A percentile compares a stretch with the other conserved stretches of the same genome.
phyloP scores from a whole-genome alignment of 2,329 filamentous ascomycete species.

The Phyllosticta paracitricarpa region DNA sequence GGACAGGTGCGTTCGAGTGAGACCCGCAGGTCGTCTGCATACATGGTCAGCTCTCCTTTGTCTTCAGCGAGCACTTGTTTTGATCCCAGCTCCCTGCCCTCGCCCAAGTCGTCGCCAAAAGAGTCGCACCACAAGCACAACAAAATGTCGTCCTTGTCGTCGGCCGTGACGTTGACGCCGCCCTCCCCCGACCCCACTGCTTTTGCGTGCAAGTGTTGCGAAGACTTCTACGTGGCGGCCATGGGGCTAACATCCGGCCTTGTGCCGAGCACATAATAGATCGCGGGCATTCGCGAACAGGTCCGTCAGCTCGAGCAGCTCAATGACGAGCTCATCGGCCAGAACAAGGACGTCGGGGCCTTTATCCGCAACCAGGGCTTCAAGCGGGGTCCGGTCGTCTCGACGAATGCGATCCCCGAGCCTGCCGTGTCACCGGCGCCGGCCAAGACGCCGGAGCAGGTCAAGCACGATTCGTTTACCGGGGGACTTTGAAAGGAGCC shows the following conservation, averaged over 20 bases:
- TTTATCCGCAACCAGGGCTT: slow-evolving; percentile 2
- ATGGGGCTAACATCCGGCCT: slow-evolving; percentile 1
- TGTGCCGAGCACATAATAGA: slow-evolving; percentile 1
- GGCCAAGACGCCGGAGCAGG: background rate
- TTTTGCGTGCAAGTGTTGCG: background rate
- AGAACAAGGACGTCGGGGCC: slow-evolving; percentile 3
- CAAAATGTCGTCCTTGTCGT: background rate
- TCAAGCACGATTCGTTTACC: background rate
- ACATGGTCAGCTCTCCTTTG: slow-evolving; percentile 7
- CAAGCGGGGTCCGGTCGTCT: background rate
- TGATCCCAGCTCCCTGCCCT: background rate
- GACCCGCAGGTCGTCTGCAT: background rate
- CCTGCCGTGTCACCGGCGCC: background rate
- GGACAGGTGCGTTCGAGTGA: slow-evolving; percentile 8
- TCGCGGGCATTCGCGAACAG: slow-evolving; percentile 8
- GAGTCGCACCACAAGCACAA: background rate
- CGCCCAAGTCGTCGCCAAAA: background rate
- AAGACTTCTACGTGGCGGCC: background rate
- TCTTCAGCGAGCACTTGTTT: background rate
- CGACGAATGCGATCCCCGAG: background rate
- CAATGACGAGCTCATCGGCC: slow-evolving; percentile 8
- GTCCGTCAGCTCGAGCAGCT: slow-evolving; percentile 9
- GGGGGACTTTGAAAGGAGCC: background rate
- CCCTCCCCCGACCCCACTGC: background rate
- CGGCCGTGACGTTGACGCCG: background rate